Evolutionary conservation across 2,329 filamentous ascomycete genomes (phyloP).

Genomic region (Dothideomycetes sp.): DNA sequence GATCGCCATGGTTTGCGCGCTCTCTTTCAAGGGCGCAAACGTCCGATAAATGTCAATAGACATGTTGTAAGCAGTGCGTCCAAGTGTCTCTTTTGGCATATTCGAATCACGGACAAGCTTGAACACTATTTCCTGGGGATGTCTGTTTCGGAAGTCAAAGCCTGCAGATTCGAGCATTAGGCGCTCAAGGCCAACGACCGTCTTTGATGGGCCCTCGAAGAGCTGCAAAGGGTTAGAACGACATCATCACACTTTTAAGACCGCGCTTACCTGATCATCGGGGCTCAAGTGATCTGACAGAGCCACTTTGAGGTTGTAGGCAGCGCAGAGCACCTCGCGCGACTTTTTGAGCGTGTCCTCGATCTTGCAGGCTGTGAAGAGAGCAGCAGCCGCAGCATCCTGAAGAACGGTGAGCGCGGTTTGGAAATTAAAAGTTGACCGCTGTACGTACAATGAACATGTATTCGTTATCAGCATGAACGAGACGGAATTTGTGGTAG

Average conservation of each 20-base stretch:
- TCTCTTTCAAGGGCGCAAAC: conserved; percentile 84
- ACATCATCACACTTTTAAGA: not conserved
- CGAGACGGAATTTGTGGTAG: conserved; percentile 86
- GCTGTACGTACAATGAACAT: conserved; percentile 48
- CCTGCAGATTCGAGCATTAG: conserved; percentile 86
- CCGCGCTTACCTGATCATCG: conserved; percentile 63
- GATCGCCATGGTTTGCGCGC: conserved; percentile 74
- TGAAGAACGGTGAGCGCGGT: conserved; percentile 27
- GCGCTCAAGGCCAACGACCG: conserved; percentile 81
- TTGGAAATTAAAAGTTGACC: not conserved
- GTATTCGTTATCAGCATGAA: conserved; percentile 78
- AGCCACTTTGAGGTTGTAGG: conserved; percentile 71
- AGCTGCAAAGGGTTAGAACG: conserved; percentile 41
- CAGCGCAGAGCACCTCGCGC: conserved; percentile 80
- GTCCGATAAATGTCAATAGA: conserved; percentile 88
- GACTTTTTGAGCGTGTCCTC: conserved; percentile 98
- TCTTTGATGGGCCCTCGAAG: conserved; percentile 70
- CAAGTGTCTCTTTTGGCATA: conserved; percentile 36
- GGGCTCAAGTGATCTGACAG: conserved; percentile 56
- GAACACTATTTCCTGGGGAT: conserved; percentile 74
- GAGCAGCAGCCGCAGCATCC: conserved; percentile 77
- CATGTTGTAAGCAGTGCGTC: conserved; percentile 66
- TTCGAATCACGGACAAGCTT: conserved; percentile 48
- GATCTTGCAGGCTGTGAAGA: conserved; percentile 93
- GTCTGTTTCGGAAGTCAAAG: conserved; percentile 86